Conservation (phyloP, 2,329 filamentous ascomycete species). For the Septoria linicola region DNA sequence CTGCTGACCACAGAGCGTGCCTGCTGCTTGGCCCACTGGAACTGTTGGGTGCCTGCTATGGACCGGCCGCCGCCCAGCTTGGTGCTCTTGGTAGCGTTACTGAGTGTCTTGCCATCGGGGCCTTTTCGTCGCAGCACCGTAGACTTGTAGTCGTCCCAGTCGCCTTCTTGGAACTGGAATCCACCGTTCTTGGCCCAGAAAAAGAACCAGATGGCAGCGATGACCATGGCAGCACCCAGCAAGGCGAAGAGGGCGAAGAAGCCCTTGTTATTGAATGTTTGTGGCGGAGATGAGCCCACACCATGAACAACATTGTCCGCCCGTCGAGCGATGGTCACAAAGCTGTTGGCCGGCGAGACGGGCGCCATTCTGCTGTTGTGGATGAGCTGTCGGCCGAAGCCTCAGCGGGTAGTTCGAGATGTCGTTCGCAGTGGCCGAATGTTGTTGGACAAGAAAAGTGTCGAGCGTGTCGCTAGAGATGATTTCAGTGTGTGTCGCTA, state of each 20-base stretch:
- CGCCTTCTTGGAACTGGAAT: slow-evolving; percentile 77
- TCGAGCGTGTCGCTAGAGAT: background rate
- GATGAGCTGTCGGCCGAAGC: slow-evolving; percentile 34
- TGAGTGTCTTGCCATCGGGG: slow-evolving; percentile 82
- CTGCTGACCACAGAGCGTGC: slow-evolving; percentile 44
- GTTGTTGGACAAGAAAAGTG: too few relatives aligned
- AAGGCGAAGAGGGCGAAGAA: slow-evolving; percentile 85
- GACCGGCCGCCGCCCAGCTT: slow-evolving; percentile 81
- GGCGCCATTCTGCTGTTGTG: slow-evolving; percentile 31
- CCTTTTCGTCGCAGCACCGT: slow-evolving; percentile 87
- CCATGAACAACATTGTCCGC: slow-evolving; percentile 29
- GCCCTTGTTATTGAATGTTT: slow-evolving; percentile 52
- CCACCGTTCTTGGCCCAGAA: slow-evolving; percentile 97
- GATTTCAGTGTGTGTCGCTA: slow-evolving; percentile 13
- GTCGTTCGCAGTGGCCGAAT: background rate
- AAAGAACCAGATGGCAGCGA: slow-evolving; percentile 91
- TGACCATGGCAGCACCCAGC: slow-evolving; percentile 72
- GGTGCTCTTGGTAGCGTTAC: slow-evolving; percentile 77
- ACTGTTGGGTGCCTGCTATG: slow-evolving; percentile 65
- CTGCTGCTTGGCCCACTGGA: slow-evolving; percentile 40
- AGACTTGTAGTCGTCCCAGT: slow-evolving; percentile 98
- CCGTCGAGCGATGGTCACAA: slow-evolving; percentile 25
- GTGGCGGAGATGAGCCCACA: slow-evolving; percentile 39
- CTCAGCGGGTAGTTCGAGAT: slow-evolving; percentile 22
- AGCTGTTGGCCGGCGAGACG: slow-evolving; percentile 26